phyloP scores from a whole-genome alignment of 768 basidiomycete species.

The Strobilomyces confusus region DNA sequence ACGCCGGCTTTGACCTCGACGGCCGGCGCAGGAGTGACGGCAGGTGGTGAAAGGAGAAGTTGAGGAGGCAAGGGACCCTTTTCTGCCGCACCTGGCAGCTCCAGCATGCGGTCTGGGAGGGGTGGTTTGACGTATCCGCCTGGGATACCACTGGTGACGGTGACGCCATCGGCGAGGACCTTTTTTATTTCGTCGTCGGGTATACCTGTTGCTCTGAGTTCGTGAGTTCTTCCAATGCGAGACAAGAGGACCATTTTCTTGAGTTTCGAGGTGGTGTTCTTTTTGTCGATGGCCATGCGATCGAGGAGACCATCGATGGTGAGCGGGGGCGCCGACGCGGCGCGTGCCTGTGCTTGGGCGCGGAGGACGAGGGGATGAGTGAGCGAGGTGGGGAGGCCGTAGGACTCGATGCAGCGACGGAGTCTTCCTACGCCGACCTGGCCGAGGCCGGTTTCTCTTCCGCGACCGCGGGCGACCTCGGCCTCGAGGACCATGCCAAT shows the following conservation, averaged over 20 bases:
- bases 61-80: constrained; percentile 21
- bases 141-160: constrained; percentile 67
- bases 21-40: background rate
- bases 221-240: constrained; percentile 87
- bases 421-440: constrained; percentile 93
- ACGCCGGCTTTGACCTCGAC: constrained; percentile 1
- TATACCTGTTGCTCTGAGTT: constrained; percentile 87
- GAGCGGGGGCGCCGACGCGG: constrained; percentile 17
- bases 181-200: constrained; percentile 77
- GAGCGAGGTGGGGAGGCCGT: constrained; percentile 84
- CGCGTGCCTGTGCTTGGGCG: constrained; percentile 16
- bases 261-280: constrained; percentile 78
- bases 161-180: constrained; percentile 76
- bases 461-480: constrained; percentile 85
- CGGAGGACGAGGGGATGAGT: constrained; percentile 67
- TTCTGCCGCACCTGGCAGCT: constrained; percentile 14
- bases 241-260: constrained; percentile 95
- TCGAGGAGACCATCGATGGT: constrained; percentile 81
- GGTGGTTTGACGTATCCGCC: constrained; percentile 31
- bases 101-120: constrained; percentile 41
- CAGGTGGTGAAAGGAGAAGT: constrained; percentile 10
- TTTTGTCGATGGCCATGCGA: constrained; percentile 97
- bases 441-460: constrained; percentile 54
- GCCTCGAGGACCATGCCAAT: constrained; percentile 97
- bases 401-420: constrained; percentile 80